phyloP scores from a whole-genome alignment of 2,329 filamentous ascomycete species.

The Orbilia brochopaga region DNA sequence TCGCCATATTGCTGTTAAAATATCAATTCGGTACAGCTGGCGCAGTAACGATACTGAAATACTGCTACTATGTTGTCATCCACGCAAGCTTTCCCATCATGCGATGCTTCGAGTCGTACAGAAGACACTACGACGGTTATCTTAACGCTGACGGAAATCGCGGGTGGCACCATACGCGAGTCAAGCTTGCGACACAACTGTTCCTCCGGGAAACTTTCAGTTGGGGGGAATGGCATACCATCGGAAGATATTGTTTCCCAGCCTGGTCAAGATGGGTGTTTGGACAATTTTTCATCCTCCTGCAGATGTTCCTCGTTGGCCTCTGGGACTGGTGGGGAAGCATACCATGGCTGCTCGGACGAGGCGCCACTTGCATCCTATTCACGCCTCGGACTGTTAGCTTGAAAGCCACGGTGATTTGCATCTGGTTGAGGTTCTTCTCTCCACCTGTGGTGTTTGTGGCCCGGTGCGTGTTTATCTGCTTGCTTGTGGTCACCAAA shows the following conservation, averaged over 20 bases:
- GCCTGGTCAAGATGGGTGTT: not conserved
- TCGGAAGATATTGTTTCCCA: not conserved
- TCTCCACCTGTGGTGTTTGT: conserved; percentile 7
- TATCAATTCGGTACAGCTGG: conserved; percentile 10
- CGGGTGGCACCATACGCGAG: not conserved
- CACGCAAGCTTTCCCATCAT: not conserved
- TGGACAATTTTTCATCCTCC: not conserved
- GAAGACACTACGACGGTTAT: not conserved
- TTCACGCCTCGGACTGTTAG: not conserved
- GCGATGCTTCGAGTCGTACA: not conserved
- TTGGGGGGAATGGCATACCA: not conserved
- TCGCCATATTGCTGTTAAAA: not conserved
- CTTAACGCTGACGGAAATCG: not conserved
- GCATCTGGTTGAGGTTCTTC: conserved; percentile 16
- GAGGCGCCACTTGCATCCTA: not conserved
- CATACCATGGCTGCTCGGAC: not conserved
- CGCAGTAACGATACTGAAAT: not conserved
- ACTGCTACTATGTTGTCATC: not conserved
- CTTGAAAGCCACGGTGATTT: not conserved
- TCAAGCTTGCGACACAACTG: not conserved
- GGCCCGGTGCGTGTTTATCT: not conserved
- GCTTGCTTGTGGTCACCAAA: not conserved
- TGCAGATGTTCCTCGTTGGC: not conserved
- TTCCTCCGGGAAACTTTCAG: not conserved
- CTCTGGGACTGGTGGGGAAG: conserved; percentile 1